A percentile compares a stretch with the other conserved stretches of the same genome.
These are phyloP conservation scores for Zelonia costaricensis DNA, from an alignment of 208 protist species.

Conservation along the genomic window DNA sequence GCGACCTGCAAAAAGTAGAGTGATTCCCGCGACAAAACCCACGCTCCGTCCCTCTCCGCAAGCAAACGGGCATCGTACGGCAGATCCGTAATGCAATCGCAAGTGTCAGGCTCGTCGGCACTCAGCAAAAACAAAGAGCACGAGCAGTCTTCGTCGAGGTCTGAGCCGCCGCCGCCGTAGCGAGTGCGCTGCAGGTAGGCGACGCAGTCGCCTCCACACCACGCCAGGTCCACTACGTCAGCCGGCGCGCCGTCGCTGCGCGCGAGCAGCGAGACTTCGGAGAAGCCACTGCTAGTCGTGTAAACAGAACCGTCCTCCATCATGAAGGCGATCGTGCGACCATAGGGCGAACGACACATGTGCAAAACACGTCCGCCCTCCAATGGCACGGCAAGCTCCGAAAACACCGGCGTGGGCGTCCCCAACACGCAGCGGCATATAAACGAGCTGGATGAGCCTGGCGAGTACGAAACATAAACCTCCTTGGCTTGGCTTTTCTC, in stretches of 20 bases:
- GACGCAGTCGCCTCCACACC: slow-evolving; percentile 51
- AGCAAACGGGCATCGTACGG: slow-evolving; percentile 46
- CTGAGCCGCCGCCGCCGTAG: slow-evolving; percentile 7
- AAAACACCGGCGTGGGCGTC: slow-evolving; percentile 18
- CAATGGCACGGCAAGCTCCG: slow-evolving; percentile 50
- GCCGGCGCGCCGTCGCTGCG: slow-evolving; percentile 9
- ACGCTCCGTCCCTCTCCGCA: slow-evolving; percentile 64
- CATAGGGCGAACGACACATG: slow-evolving; percentile 59
- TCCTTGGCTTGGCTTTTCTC: slow-evolving; percentile 13
- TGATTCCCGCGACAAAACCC: slow-evolving; percentile 41
- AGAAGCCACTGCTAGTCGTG: slow-evolving; percentile 49
- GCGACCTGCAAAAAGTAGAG: slow-evolving; percentile 78
- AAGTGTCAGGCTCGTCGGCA: slow-evolving; percentile 40
- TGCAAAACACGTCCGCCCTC: slow-evolving; percentile 53
- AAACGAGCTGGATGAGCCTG: slow-evolving; percentile 15
- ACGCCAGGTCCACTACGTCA: slow-evolving; percentile 46
- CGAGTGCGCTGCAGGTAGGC: slow-evolving; percentile 37
- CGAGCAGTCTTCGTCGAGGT: slow-evolving; percentile 25
- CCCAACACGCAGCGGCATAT: slow-evolving; percentile 32
- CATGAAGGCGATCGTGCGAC: slow-evolving; percentile 43
- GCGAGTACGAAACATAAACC: slow-evolving; percentile 32
- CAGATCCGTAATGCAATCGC: slow-evolving; percentile 63
- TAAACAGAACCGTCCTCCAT: slow-evolving; percentile 70
- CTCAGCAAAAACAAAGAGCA: slow-evolving; percentile 51
- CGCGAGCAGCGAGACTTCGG: slow-evolving; percentile 52